Conservation (phyloP, 176 grass and related monocot species). For the Oryza australiensis region DNA sequence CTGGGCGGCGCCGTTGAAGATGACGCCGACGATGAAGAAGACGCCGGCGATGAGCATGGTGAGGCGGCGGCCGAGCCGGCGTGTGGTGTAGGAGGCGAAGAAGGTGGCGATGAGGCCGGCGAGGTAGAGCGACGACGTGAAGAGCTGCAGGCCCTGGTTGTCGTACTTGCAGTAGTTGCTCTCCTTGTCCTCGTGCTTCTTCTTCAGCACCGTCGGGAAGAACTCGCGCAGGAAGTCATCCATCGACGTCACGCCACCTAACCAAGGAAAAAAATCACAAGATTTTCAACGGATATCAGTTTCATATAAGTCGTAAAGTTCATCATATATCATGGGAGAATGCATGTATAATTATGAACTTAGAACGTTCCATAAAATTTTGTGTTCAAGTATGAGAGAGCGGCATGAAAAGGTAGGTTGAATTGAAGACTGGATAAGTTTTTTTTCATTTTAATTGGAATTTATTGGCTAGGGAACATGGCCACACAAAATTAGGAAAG, state of each 20-base stretch:
- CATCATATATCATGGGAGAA: neutral
- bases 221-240: constrained; percentile 77
- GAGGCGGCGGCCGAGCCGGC: constrained; percentile 68
- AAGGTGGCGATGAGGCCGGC: constrained; percentile 85
- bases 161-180: constrained; percentile 99
- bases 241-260: constrained; percentile 80
- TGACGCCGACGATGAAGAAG: constrained; percentile 78
- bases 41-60: constrained; percentile 91
- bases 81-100: constrained; percentile 89
- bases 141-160: constrained; percentile 78
- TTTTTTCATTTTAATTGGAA: neutral
- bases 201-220: constrained; percentile 70
- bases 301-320: neutral
- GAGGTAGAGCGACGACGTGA: constrained; percentile 93
- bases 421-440: neutral
- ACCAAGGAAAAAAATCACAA: neutral
- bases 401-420: neutral
- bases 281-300: neutral
- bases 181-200: constrained; percentile 68
- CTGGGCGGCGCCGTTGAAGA: constrained; percentile 74
- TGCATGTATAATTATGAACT: neutral
- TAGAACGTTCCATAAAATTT: neutral
- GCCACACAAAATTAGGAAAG: neutral
- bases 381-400: neutral
- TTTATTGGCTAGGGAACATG: neutral